A percentile compares a stretch with the other conserved stretches of the same genome.
These are phyloP conservation scores for Trichoderma breve DNA, from an alignment of 2,329 filamentous ascomycete species.

Conservation along the genomic window DNA sequence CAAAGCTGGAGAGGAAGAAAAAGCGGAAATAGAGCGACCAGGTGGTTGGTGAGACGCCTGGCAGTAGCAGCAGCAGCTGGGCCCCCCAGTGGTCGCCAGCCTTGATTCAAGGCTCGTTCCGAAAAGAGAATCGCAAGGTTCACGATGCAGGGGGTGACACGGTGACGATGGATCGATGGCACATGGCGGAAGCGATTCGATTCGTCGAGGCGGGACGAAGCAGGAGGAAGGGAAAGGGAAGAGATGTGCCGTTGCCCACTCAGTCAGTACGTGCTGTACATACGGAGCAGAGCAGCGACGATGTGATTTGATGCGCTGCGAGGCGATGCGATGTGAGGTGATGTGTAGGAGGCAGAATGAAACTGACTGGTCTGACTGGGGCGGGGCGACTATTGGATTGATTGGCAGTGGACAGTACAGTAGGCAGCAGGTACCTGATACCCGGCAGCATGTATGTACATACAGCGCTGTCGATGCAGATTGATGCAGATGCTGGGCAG, in stretches of 20 bases:
- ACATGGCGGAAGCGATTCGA: constrained; percentile 14
- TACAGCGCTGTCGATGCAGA: background rate
- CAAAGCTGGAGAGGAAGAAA: background rate
- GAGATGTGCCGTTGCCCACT: background rate
- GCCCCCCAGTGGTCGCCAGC: constrained; percentile 5
- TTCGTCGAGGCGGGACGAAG: constrained; percentile 11
- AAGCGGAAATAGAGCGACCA: background rate
- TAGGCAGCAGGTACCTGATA: background rate
- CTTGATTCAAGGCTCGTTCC: constrained; percentile 7
- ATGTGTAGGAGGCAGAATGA: background rate
- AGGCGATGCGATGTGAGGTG: background rate
- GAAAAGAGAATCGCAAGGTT: constrained; percentile 15
- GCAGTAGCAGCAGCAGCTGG: background rate
- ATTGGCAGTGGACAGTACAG: background rate
- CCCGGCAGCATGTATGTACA: background rate
- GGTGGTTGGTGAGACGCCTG: constrained; percentile 12
- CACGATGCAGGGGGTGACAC: constrained; percentile 20
- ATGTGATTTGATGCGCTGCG: background rate
- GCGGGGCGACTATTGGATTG: background rate
- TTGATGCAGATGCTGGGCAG: background rate
- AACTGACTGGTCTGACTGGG: background rate
- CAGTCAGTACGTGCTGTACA: background rate
- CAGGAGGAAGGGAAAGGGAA: background rate
- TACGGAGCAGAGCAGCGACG: background rate
- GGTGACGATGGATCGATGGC: constrained; percentile 6